Evolutionary conservation across 2,329 filamentous ascomycete genomes (phyloP).

Genomic region (Ambrosiella xylebori): DNA sequence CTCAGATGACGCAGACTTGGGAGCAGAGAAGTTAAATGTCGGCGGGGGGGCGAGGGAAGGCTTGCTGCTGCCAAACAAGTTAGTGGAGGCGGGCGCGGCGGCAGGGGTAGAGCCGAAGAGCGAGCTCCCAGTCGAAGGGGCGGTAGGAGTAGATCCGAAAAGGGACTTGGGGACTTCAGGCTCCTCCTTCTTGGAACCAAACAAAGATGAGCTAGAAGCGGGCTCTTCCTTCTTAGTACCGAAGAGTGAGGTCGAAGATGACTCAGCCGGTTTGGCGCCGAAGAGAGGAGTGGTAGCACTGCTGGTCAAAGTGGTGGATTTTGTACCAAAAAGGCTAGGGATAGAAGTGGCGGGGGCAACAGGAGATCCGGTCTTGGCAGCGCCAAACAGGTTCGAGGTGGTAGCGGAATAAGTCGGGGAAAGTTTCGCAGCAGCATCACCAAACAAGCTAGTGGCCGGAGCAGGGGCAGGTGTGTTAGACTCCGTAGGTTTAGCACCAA

Average conservation of each 20-base stretch:
- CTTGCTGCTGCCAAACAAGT: constrained; percentile 18
- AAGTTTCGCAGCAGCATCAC: constrained; percentile 12
- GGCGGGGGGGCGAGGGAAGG: constrained; percentile 8
- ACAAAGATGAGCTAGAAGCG: constrained; percentile 15
- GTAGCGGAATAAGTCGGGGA: constrained; percentile 2
- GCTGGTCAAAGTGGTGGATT: constrained; percentile 18
- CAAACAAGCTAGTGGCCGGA: constrained; percentile 23
- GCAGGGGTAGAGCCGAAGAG: constrained; percentile 12
- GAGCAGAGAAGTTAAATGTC: constrained; percentile 6
- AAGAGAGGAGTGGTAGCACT: constrained; percentile 14
- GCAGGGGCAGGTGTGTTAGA: constrained; percentile 17
- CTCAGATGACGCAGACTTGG: constrained; percentile 11
- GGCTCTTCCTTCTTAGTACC: constrained; percentile 6
- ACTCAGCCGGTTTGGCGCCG: constrained; percentile 18
- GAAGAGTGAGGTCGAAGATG: constrained; percentile 15
- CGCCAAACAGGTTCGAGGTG: constrained; percentile 8
- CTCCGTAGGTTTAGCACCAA: constrained; percentile 15
- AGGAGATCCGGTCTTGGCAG: constrained; percentile 17
- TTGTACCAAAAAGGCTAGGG: constrained; percentile 25
- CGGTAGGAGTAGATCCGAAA: constrained; percentile 2
- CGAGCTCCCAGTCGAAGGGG: constrained; percentile 5
- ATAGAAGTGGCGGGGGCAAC: constrained; percentile 15
- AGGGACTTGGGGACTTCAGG: constrained; percentile 11
- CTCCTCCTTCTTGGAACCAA: constrained; percentile 6
- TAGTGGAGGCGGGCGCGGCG: constrained; percentile 10